A percentile compares a stretch with the other conserved stretches of the same genome.
phyloP scores from a whole-genome alignment of 202 grass and related monocot species.

The Dendrocalamus latiflorus region DNA sequence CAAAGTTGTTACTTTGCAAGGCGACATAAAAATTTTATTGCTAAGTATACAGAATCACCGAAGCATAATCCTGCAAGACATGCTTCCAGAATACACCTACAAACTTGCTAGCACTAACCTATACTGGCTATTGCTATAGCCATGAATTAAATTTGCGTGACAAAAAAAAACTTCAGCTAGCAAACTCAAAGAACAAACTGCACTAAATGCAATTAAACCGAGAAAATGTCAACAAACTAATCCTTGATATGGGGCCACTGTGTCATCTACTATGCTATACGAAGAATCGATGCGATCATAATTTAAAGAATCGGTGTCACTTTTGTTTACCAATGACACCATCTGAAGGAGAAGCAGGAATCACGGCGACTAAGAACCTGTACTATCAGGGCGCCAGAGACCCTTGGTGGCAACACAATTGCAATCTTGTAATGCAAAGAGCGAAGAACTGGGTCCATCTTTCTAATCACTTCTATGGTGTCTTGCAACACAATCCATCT shows the following conservation, averaged over 20 bases:
- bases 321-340: neutral
- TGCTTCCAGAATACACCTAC: neutral
- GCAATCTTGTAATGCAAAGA: slow-evolving; percentile 65
- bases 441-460: slow-evolving; percentile 48
- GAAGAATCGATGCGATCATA: slow-evolving; percentile 26
- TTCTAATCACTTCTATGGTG: slow-evolving; percentile 49
- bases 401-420: slow-evolving; percentile 58
- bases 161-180: neutral
- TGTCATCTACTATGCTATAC: slow-evolving; percentile 4
- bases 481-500: slow-evolving; percentile 82
- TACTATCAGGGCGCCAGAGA: slow-evolving; percentile 63
- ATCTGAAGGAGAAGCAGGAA: neutral
- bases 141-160: neutral
- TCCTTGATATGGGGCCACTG: neutral
- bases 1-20: neutral
- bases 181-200: neutral
- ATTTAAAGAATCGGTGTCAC: slow-evolving; percentile 1
- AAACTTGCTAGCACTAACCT: neutral
- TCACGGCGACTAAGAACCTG: slow-evolving; percentile 12
- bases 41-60: neutral
- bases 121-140: slow-evolving; percentile 12
- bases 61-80: neutral
- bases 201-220: neutral
- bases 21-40: neutral
- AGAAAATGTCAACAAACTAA: neutral